Evolutionary conservation across 768 basidiomycete genomes (phyloP).

Genomic region (Rhodotorula kratochvilovae): DNA sequence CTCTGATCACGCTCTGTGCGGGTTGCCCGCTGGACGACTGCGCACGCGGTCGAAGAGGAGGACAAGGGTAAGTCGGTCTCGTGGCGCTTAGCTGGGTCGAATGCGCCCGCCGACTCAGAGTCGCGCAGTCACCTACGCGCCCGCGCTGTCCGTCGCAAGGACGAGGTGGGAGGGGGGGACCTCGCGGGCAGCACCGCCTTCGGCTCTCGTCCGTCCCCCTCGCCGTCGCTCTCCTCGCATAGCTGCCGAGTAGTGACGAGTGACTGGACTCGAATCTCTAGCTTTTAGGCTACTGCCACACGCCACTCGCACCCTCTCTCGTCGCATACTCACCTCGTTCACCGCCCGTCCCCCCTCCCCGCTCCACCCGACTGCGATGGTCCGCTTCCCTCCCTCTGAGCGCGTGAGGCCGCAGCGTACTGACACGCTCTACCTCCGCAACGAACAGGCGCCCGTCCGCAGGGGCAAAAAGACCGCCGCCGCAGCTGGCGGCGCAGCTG

Average conservation of each 20-base stretch:
- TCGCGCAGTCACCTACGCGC: too few species aligned
- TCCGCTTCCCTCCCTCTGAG: not conserved
- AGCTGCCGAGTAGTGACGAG: not conserved
- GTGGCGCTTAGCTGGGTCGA: too few species aligned
- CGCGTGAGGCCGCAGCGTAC: not conserved
- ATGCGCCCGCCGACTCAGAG: too few species aligned
- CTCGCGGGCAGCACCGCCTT: too few species aligned
- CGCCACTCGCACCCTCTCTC: not conserved
- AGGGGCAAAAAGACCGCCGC: constrained; percentile 34
- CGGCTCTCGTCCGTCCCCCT: not conserved
- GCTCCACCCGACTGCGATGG: not conserved
- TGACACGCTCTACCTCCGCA: not conserved
- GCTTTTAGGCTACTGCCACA: not conserved
- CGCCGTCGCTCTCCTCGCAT: not conserved
- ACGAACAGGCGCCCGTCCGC: constrained; percentile 27
- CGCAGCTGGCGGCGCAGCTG: not conserved
- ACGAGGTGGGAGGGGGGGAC: too few species aligned
- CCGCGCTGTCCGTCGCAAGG: too few species aligned
- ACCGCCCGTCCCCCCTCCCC: not conserved
- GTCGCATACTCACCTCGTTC: not conserved
- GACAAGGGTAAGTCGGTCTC: too few species aligned
- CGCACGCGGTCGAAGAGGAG: too few species aligned
- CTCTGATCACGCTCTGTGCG: too few species aligned
- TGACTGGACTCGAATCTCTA: not conserved
- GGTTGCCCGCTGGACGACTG: too few species aligned